Evolutionary conservation across 2,329 filamentous ascomycete species (phyloP), one percentile per base, ranked within the genome.

Genomic region (Microdochium nivale): DNA sequence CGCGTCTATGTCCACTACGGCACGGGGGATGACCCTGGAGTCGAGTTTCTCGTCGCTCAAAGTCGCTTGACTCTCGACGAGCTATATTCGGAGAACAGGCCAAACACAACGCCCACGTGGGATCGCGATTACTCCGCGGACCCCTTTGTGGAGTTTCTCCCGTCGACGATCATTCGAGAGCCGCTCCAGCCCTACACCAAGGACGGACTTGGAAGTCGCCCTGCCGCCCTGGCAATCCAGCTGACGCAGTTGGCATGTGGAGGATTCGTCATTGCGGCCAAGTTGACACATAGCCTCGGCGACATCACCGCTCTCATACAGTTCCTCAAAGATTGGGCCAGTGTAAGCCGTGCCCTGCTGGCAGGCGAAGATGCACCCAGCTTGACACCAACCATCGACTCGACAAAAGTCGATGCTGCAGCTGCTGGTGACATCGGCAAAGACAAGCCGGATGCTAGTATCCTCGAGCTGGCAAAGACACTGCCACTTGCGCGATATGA

Each of bases 311-410:
- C 55, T 2, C 48, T 64, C 1, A 43, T 61, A 2, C 3, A 48
- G 2, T 53, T 64, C 4, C 25, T 63, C 2, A 59, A 56, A 13
- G 55, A 60, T 13, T 63, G 61, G 60, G 58, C 60, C 0, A 13
- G 10, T 0, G n/a, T 53, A 1, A 60, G 55, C 2, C 21, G 50
- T 3, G 25, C 51, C 1, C n/a, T 16, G 0, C 4, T 57, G 1
- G 11, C 27, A 0, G 47, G 23, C 0, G 33, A 49, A 0, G 1
- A 10, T 2, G 0, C n/a, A 1, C 19, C 48, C 11, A 2, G 0
- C 2, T 23, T 47, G 14, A 23, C 1, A 0, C 51, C 52, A 1
- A 1, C 49, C 0, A 61, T 63, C 2, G 48, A 57, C 0, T 55
- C 61, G 3, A 14, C n/a, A 0, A 27, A 49, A 1, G n/a, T 64